These are phyloP conservation scores for Plantago lanceolata DNA, from an alignment of 305 asterid species.

Conservation along the genomic window DNA sequence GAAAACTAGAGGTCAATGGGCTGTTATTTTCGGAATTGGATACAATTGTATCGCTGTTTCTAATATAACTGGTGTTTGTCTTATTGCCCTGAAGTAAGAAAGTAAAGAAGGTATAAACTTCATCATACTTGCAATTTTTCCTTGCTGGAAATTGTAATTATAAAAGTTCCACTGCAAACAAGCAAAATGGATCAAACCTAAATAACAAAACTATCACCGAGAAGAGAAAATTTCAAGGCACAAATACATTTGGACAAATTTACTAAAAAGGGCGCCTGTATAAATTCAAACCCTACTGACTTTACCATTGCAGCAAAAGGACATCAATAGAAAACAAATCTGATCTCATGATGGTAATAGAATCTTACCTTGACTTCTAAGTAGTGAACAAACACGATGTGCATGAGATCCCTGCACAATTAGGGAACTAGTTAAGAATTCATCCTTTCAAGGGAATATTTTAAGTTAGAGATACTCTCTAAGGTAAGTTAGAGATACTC, in stretches of 20 bases:
- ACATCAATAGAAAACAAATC: background rate
- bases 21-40: slow-evolving; percentile 62
- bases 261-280: slow-evolving; percentile 9
- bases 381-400: slow-evolving; percentile 96
- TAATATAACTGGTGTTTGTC: slow-evolving; percentile 38
- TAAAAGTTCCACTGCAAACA: slow-evolving; percentile 16
- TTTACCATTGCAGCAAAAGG: slow-evolving; percentile 13
- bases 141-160: background rate
- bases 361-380: slow-evolving; percentile 86
- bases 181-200: slow-evolving; percentile 2
- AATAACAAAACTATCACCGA: background rate
- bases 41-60: slow-evolving; percentile 45
- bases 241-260: slow-evolving; percentile 6
- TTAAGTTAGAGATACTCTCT: slow-evolving; percentile 13
- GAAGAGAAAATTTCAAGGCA: slow-evolving; percentile 6
- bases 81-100: slow-evolving; percentile 64
- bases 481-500: too few species aligned
- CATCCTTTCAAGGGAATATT: background rate
- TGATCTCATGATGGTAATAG: slow-evolving; percentile 6
- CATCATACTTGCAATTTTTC: background rate
- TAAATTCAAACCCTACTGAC: slow-evolving; percentile 2
- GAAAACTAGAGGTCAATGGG: slow-evolving; percentile 53
- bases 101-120: background rate
- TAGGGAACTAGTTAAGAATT: slow-evolving; percentile 28
- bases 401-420: slow-evolving; percentile 89